Evolutionary conservation across 106 monocot species (phyloP).

Genomic region (Platanthera zijinensis): DNA sequence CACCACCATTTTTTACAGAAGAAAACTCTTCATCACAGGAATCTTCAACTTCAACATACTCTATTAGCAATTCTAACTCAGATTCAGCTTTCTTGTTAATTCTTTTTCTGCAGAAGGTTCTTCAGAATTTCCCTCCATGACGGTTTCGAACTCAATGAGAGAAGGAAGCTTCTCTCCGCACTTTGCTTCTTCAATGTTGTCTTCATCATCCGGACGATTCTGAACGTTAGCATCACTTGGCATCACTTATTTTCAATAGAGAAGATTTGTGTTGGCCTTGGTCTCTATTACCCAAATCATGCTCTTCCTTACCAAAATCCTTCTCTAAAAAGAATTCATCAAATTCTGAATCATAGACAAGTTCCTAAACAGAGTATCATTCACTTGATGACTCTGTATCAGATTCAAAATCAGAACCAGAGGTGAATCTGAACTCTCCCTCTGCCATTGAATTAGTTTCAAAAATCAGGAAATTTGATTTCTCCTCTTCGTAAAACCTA

Average conservation of each 20-base stretch:
- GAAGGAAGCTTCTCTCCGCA: neutral
- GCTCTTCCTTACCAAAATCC: too few relatives aligned
- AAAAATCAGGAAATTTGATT: neutral
- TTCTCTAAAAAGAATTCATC: too few relatives aligned
- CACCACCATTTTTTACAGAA: neutral
- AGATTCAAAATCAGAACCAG: constrained; percentile 33
- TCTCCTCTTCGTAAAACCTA: neutral
- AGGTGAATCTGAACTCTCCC: constrained; percentile 7
- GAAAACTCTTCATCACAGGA: constrained; percentile 5
- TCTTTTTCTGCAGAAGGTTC: neutral
- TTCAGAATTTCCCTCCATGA: too few relatives aligned
- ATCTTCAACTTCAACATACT: constrained; percentile 4
- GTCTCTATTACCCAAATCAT: too few relatives aligned
- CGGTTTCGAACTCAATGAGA: neutral
- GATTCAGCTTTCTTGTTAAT: neutral
- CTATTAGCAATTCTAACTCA: constrained; percentile 1
- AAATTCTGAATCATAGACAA: too few relatives aligned
- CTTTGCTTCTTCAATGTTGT: neutral
- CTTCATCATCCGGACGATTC: neutral
- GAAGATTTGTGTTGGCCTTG: neutral
- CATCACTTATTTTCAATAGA: neutral
- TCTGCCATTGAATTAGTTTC: constrained; percentile 1
- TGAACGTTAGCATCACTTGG: neutral
- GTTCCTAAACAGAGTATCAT: too few relatives aligned
- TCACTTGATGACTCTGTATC: neutral